Base-by-base conservation (phyloP, 306 rosid genomes). In the Leucaena leucocephala region DNA sequence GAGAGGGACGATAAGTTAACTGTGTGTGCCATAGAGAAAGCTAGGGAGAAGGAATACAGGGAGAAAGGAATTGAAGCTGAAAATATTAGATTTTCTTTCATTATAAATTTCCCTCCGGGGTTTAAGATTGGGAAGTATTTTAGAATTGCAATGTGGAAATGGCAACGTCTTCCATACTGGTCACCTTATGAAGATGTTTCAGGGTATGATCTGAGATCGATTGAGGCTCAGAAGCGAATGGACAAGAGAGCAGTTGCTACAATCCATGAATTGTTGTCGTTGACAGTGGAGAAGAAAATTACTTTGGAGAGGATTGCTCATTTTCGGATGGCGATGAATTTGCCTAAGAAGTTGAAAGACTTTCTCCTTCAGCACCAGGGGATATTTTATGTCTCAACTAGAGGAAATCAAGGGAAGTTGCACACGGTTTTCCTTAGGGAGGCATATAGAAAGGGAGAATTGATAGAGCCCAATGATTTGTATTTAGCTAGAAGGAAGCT, bases 361-460 rank as follows among this genome's bases (percentile, higher is more conserved):
- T 92, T 94, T 77, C 91, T 94, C 48, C 97, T 92, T 0, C 98
- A 89, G 81, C 97, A 94, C 57, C 98, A 92, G 83, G 98, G 98
- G 73, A 88, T 92, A 65, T 92, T 94, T 49, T 94, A 94, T 79
- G 68, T 94, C 19, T 94, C 97, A 6, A 92, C 98, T 0, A 85
- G 97, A 76, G 98, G 97, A 45, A 91, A 94, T 77, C 94, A 88
- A 0, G 98, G 97, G 68, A 94, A 94, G 90, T 94, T 94, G n/a
- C 97, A 94, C 39, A 94, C 97, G 0, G 93, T 94, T 83, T 94
- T 92, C 81, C 90, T 94, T 10, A 85, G 97, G 84, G 93, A 94
- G 87, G 92, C 87, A 1, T 94, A 91, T 81, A 86, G 79, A 85
- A 91, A 82, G 83, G 74, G 98, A 0, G 93, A 89, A 76, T 79